Percentiles rank a stretch among this genome's conserved stretches.
phyloP scores from a whole-genome alignment of 2,329 filamentous ascomycete species.

The Hirsutella thompsonii region DNA sequence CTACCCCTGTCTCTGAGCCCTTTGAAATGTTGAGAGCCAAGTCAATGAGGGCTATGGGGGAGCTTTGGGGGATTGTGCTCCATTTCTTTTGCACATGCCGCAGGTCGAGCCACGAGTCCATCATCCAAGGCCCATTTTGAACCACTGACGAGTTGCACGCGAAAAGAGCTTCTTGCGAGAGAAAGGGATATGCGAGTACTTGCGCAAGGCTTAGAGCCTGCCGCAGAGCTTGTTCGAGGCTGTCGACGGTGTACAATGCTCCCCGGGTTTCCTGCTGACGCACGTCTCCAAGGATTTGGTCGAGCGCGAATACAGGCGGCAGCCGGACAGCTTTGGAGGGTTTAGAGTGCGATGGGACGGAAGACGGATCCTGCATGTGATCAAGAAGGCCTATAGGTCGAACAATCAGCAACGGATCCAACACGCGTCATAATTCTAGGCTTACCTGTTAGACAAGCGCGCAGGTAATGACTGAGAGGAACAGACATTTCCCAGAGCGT shows the following conservation, averaged over 20 bases:
- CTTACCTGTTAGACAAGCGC: constrained; percentile 32
- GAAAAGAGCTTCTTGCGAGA: constrained; percentile 19
- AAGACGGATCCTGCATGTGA: constrained; percentile 19
- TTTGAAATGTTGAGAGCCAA: constrained; percentile 21
- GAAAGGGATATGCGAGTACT: constrained; percentile 27
- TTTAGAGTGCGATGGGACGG: constrained; percentile 14
- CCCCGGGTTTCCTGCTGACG: constrained; percentile 11
- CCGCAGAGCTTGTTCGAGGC: constrained; percentile 28
- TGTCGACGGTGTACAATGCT: constrained; percentile 26
- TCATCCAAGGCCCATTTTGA: constrained; percentile 32
- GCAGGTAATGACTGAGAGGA: constrained; percentile 34
- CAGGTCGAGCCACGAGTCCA: constrained; percentile 33
- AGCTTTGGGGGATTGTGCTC: constrained; percentile 15
- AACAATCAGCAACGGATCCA: constrained; percentile 3
- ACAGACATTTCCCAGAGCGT: constrained; percentile 34
- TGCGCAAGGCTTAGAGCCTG: constrained; percentile 31
- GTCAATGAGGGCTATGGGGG: constrained; percentile 22
- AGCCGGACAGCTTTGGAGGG: constrained; percentile 17
- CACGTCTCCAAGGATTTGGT: constrained; percentile 18
- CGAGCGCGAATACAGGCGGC: constrained; percentile 24
- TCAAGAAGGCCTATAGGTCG: constrained; percentile 17
- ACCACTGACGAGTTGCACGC: constrained; percentile 19
- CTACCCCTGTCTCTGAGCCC: constrained; percentile 7
- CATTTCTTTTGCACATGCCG: constrained; percentile 25
- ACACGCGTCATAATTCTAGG: constrained; percentile 8